Base-by-base conservation (phyloP, 83 land plant genomes). In the Isoetes engelmannii region DNA sequence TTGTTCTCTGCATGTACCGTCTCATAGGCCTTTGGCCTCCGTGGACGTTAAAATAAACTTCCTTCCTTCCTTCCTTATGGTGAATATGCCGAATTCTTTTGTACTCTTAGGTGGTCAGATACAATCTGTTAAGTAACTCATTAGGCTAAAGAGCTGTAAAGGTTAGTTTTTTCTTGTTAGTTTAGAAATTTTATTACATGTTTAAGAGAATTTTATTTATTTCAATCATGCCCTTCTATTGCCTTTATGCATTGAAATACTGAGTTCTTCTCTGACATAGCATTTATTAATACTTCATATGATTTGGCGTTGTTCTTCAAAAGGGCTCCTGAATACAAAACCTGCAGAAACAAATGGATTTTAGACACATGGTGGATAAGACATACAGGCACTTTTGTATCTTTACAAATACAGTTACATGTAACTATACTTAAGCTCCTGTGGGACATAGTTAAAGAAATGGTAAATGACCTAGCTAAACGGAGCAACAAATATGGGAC, bases 271-370 rank as follows among this genome's bases (percentile, higher is more conserved):
- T 85, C 74, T 47, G 87, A 77, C 97, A 92, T 92, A 44, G 92
- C 87, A 17, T 76, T 57, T 69, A 87, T 87, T 6, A 92, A 84
- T 20, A 94, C 85, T 66, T 92, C 97, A 80, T 89, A 90, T 19
- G 75, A 72, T 6, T 46, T 75, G 51, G 69, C 77, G 58, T 92
- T 92, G 63, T 83, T 92, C 74, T 92, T 92, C 57, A 92, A 21
- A 15, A 92, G 89, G 13, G 97, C 85, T 45, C 75, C 95, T 57
- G 97, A 82, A 78, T 85, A 85, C 63, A 92, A 59, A 6, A 92
- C 94, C 93, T 89, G 81, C 12, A 5, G 0, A 37, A 41, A 69
- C 65, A 84, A 53, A 9, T 20, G 45, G 37, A 72, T 37, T 21
- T 43, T 45, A 59, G 47, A 21, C 41, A 44, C 18, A 4, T 13